These are phyloP conservation scores for Exophiala aquamarina DNA, from an alignment of 2,329 filamentous ascomycete genomes.

Conservation along the genomic window DNA sequence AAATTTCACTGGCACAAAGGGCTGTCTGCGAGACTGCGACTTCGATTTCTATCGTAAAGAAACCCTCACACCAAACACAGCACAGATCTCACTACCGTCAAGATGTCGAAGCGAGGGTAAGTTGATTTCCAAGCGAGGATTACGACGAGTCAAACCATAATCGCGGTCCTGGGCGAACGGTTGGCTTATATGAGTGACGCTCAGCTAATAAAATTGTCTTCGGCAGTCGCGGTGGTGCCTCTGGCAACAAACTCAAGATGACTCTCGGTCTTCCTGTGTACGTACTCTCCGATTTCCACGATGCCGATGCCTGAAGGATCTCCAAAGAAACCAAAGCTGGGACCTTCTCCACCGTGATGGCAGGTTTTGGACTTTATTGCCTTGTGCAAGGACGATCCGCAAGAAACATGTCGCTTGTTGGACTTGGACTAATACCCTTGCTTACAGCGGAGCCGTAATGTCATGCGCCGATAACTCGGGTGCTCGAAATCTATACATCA, in stretches of 20 bases:
- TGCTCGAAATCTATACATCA: slow-evolving; percentile 99
- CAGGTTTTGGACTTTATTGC: no score
- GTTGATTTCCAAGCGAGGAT: not conserved
- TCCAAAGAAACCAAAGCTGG: not conserved
- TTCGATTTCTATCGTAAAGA: no score
- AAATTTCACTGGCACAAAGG: no score
- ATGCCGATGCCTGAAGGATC: slow-evolving; percentile 6
- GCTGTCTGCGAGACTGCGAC: no score
- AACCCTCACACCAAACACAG: no score
- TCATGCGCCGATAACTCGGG: slow-evolving; percentile 99
- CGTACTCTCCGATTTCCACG: slow-evolving; percentile 46
- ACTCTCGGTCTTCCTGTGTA: slow-evolving; percentile 99
- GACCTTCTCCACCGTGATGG: no score
- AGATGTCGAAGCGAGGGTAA: slow-evolving; percentile 30
- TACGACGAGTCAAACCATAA: not conserved
- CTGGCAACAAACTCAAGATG: slow-evolving; percentile 99
- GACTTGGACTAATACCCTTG: slow-evolving; percentile 1
- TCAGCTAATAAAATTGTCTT: slow-evolving; percentile 10
- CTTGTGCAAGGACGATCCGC: no score
- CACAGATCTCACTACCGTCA: slow-evolving; percentile 14
- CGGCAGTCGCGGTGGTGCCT: slow-evolving; percentile 73
- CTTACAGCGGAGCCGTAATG: slow-evolving; percentile 89
- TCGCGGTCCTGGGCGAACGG: slow-evolving; percentile 6
- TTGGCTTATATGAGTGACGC: no score
- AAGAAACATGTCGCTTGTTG: no score